These are phyloP conservation scores for Nyctanthes arbortristis DNA, from an alignment of 257 asterid species.

Conservation along the genomic window DNA sequence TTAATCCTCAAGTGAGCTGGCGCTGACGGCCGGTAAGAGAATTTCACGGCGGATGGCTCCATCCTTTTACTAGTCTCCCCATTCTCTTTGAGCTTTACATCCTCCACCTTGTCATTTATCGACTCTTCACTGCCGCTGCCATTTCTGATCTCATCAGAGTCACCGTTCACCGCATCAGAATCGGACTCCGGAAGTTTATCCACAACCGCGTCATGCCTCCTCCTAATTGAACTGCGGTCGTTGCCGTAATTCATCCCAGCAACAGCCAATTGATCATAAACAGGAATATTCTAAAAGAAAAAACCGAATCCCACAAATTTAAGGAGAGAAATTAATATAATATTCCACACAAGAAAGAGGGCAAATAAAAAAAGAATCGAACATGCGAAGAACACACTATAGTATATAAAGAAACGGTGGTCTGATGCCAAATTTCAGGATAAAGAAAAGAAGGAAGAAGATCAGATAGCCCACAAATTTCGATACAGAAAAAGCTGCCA, in stretches of 20 bases:
- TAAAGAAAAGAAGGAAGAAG: not conserved
- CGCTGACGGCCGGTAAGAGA: conserved; percentile 69
- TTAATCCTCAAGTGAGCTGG: conserved; percentile 86
- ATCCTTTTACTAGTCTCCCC: conserved; percentile 30
- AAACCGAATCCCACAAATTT: not conserved
- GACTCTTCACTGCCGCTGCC: conserved; percentile 20
- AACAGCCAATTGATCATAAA: conserved; percentile 42
- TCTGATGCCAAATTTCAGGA: not conserved
- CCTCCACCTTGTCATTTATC: conserved; percentile 28
- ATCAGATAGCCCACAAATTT: not conserved
- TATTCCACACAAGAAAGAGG: not conserved
- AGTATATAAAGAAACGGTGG: not conserved
- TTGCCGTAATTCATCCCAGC: conserved; percentile 23
- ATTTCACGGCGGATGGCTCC: conserved; percentile 37
- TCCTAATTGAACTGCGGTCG: conserved; percentile 39
- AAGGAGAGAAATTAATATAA: not conserved
- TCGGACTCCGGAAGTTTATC: conserved; percentile 32
- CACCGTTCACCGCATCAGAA: conserved; percentile 32
- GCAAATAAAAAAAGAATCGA: not conserved
- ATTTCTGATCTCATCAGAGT: conserved; percentile 32
- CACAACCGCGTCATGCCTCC: conserved; percentile 35
- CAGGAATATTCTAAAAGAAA: not conserved
- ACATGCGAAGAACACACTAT: not conserved
- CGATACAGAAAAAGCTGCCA: not conserved
- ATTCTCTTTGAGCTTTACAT: conserved; percentile 40